These are phyloP conservation scores for Umbelopsis sp. DNA, from an alignment of 192 early-diverging fungal species.

Conservation along the genomic window DNA sequence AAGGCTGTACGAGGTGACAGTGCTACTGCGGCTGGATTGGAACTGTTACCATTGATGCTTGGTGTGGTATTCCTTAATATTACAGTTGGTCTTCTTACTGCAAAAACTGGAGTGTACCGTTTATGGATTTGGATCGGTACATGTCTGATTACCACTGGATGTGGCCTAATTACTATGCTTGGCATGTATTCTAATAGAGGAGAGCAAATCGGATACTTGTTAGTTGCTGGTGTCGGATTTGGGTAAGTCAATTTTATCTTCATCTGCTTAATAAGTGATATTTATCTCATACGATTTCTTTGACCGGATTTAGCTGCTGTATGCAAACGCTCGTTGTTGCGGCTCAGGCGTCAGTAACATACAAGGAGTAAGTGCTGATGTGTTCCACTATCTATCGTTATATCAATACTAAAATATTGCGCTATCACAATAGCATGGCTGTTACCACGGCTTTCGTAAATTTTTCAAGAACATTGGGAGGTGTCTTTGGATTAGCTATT, in stretches of 20 bases:
- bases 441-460: slow-evolving; percentile 39
- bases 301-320: slow-evolving; percentile 50
- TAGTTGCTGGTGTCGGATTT: slow-evolving; percentile 75
- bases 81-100: slow-evolving; percentile 59
- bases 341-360: slow-evolving; percentile 67
- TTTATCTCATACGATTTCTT: neutral
- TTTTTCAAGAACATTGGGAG: slow-evolving; percentile 50
- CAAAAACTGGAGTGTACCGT: slow-evolving; percentile 59
- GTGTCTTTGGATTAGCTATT: slow-evolving; percentile 66
- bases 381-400: neutral
- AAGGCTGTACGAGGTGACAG: slow-evolving; percentile 59
- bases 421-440: slow-evolving; percentile 10
- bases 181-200: slow-evolving; percentile 47
- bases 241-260: neutral
- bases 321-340: slow-evolving; percentile 78
- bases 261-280: no score
- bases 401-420: slow-evolving; percentile 19
- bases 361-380: slow-evolving; percentile 40
- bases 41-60: slow-evolving; percentile 72
- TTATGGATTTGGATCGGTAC: slow-evolving; percentile 66
- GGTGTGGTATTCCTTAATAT: slow-evolving; percentile 75
- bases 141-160: slow-evolving; percentile 60
- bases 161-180: slow-evolving; percentile 62
- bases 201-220: slow-evolving; percentile 60
- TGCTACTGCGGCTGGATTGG: slow-evolving; percentile 75